Conservation (phyloP, 805 yeast genomes). For the Blastobotrys mokoenaii region DNA sequence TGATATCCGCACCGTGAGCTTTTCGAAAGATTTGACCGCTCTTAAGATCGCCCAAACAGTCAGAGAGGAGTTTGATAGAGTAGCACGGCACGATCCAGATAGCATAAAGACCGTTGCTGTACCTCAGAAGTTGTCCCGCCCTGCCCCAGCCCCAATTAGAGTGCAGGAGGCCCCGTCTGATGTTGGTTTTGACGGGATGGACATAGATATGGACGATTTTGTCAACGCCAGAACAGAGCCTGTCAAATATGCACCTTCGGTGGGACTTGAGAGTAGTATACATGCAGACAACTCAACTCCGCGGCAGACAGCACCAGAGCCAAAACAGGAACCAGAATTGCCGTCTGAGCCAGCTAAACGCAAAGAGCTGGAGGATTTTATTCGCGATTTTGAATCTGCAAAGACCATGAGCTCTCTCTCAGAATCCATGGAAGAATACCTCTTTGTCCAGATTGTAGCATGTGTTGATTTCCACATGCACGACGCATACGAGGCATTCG, state of each 20-base stretch:
- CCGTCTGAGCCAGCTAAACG: background rate
- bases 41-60: slow-evolving; percentile 36
- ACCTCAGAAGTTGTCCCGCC: no score
- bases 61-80: slow-evolving; percentile 24
- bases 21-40: slow-evolving; percentile 39
- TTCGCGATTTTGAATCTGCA: no score
- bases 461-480: slow-evolving; percentile 45
- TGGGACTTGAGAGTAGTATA: no score
- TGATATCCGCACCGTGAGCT: slow-evolving; percentile 46
- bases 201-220: slow-evolving; percentile 3
- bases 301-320: no score
- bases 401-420: no score
- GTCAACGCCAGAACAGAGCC: no score
- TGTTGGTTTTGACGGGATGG: slow-evolving; percentile 7
- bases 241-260: no score
- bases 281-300: no score
- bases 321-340: background rate
- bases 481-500: slow-evolving; percentile 42
- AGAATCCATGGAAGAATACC: background rate
- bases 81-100: background rate
- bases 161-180: background rate
- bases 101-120: background rate
- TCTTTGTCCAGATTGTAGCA: slow-evolving; percentile 21
- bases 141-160: background rate
- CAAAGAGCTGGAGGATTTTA: background rate